These are phyloP conservation scores for Cystofilobasidium bisporidii DNA, from an alignment of 768 basidiomycete genomes.

Conservation along the genomic window DNA sequence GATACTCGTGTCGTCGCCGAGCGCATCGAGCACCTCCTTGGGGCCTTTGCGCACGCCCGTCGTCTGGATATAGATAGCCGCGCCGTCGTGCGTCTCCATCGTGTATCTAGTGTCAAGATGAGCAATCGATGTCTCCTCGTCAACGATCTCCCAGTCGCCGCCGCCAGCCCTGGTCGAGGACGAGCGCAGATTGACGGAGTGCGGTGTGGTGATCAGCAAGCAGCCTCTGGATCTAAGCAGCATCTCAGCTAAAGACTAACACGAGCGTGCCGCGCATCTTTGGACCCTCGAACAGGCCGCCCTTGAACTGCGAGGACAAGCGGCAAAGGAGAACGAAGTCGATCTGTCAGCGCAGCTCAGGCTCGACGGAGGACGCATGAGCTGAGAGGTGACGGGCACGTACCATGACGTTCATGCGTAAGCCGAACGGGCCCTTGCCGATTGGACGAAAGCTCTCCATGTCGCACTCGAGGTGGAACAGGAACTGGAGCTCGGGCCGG, in stretches of 20 bases:
- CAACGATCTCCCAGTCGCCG: constrained; percentile 44
- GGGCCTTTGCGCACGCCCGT: constrained; percentile 32
- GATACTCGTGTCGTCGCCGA: constrained; percentile 32
- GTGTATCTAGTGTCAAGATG: constrained; percentile 35
- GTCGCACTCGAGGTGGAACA: constrained; percentile 34
- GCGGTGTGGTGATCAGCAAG: too few relatives aligned
- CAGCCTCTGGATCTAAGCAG: too few relatives aligned
- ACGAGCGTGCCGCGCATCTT: constrained; percentile 30
- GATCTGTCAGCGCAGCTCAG: too few relatives aligned
- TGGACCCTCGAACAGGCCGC: constrained; percentile 33
- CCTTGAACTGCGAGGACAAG: too few relatives aligned
- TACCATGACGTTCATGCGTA: constrained; percentile 32
- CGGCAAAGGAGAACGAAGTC: too few relatives aligned
- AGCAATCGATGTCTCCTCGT: constrained; percentile 44
- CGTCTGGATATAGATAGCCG: constrained; percentile 35
- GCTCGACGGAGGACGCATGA: too few relatives aligned
- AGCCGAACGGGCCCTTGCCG: constrained; percentile 32
- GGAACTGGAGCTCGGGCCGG: constrained; percentile 28
- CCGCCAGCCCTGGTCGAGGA: constrained; percentile 25
- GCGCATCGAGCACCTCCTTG: constrained; percentile 31
- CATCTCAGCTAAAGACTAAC: too few relatives aligned
- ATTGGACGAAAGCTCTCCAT: constrained; percentile 30
- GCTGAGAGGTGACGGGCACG: too few relatives aligned
- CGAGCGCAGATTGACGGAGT: too few relatives aligned
- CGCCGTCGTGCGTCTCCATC: constrained; percentile 29